A percentile compares a stretch with the other conserved stretches of the same genome.
These are phyloP conservation scores for Aspergillus homomorphus DNA, from an alignment of 495 filamentous ascomycete genomes.

Conservation along the genomic window DNA sequence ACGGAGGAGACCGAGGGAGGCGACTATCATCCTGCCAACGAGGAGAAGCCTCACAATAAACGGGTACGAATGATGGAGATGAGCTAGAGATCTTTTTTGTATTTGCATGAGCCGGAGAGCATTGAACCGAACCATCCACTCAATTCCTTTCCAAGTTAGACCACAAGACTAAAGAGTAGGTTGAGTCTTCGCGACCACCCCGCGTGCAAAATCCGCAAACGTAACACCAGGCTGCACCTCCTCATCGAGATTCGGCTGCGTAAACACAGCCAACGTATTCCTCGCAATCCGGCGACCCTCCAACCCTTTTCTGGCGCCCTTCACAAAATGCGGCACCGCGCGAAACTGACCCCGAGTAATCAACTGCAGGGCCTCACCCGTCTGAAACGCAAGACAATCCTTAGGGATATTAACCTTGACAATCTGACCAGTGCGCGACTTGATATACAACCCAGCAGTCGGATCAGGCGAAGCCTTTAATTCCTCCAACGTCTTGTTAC, in stretches of 20 bases:
- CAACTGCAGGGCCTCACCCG: conserved; percentile 82
- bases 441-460: conserved; percentile 84
- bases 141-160: background rate
- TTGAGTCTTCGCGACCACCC: conserved; percentile 81
- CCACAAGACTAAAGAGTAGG: conserved; percentile 17
- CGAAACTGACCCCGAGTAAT: conserved; percentile 87
- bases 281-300: conserved; percentile 61
- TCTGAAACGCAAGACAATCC: conserved; percentile 94
- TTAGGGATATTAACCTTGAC: conserved; percentile 86
- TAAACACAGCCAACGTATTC: conserved; percentile 96
- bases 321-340: conserved; percentile 95
- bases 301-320: conserved; percentile 50
- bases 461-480: conserved; percentile 73
- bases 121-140: background rate
- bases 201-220: conserved; percentile 87
- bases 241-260: conserved; percentile 89
- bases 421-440: conserved; percentile 70
- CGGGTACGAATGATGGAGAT: conserved; percentile 13
- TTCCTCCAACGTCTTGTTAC: conserved; percentile 52
- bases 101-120: background rate
- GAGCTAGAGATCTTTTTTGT: background rate
- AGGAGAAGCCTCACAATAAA: conserved; percentile 9
- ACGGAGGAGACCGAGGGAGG: conserved; percentile 25
- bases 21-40: conserved; percentile 19
- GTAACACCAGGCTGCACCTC: conserved; percentile 69